Percentiles rank a stretch among this genome's conserved stretches.
Conservation (phyloP, 2,329 filamentous ascomycete genomes). For the Ceratocystis cacaofunesta region DNA sequence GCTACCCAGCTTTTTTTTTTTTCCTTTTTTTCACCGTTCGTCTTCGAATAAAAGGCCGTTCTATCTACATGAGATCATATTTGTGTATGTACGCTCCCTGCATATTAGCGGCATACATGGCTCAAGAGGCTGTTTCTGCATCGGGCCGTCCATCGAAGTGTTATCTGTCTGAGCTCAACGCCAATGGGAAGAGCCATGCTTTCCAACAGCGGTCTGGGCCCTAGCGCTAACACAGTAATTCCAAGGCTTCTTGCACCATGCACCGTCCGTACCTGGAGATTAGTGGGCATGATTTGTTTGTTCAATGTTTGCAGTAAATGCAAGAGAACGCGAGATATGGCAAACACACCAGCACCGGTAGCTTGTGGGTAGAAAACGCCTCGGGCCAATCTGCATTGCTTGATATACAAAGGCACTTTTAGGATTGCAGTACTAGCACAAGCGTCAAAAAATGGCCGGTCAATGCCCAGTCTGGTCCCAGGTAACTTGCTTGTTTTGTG, state of each 20-base stretch:
- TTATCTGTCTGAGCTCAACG: neutral
- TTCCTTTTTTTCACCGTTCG: neutral
- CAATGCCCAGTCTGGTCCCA: neutral
- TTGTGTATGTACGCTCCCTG: neutral
- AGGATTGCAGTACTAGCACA: neutral
- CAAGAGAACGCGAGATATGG: neutral
- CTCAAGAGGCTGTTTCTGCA: slow-evolving; percentile 1
- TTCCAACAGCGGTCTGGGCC: neutral
- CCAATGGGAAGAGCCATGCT: neutral
- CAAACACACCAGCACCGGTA: neutral
- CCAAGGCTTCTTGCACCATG: neutral
- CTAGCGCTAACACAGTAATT: neutral
- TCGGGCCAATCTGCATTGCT: neutral
- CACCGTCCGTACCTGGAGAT: neutral
- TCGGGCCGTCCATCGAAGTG: neutral
- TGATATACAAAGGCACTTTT: neutral
- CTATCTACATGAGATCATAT: neutral
- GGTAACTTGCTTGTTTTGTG: neutral
- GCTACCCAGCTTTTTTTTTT: neutral
- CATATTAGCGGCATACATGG: neutral
- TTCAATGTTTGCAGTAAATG: neutral
- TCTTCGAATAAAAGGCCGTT: neutral
- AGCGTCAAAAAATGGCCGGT: neutral
- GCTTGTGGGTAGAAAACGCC: neutral
- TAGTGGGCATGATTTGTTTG: neutral